Evolutionary conservation across 176 grass and related monocot genomes (phyloP), one percentile per base, ranked within the genome.

Genomic region (Eremochloa ophiuroides): DNA sequence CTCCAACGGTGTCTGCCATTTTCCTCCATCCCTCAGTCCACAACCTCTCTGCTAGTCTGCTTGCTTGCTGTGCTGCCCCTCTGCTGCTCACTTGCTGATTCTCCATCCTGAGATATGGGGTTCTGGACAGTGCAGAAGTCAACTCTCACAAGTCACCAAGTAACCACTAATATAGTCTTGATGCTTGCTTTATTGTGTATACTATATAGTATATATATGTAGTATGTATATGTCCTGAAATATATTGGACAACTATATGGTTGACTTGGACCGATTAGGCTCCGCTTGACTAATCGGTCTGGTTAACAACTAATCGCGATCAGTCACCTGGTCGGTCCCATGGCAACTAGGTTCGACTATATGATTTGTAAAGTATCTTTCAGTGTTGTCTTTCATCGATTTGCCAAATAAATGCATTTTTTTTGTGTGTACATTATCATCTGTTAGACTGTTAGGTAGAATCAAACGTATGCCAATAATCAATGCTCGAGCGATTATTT

Each of bases 371-470:
- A 76, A 50, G 25, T 76, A 22, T 29, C 62, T 14, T 71, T 68
- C 2, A 17, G 18, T 44, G 14, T 53, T 53, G 42, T 83, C 29
- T 81, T 56, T 88, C 15, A 66, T 22, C n/a, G 47, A 81, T 16
- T 76, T 39, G 28, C 40, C 27, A 71, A 73, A 29, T 73, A 65
- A 29, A 42, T 73, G 10, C 6, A 46, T 73, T 73, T 65, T 64
- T n/a, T 72, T 33, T 53, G 74, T 55, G n/a, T 63, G 42, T 72
- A 34, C 28, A 79, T 73, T 58, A 73, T 80, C 25, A 74, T 80
- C 7, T 80, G 44, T 86, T n/a, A n/a, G n/a, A n/a, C n/a, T n/a
- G n/a, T n/a, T 82, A 6, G 70, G 58, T 77, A 55, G 70, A 77
- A 85, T 65, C 43, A 12, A 69, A 81, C 37, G 39, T 62, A 38